These are phyloP conservation scores for Blastocystis sp. DNA, from an alignment of 352 stramenopile genomes.

Conservation along the genomic window DNA sequence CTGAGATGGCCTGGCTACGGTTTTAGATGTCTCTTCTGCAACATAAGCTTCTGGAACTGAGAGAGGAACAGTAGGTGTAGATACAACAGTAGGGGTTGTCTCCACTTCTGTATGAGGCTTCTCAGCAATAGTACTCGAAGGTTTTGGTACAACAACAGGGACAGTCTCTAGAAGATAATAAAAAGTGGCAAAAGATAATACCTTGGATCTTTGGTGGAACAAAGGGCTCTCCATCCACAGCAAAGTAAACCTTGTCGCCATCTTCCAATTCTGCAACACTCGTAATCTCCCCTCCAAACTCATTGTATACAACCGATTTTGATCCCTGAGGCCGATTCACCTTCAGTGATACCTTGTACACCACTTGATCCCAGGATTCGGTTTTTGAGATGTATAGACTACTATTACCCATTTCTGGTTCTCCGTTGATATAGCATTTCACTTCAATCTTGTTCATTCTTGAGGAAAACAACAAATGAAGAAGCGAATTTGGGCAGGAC, in stretches of 20 bases:
- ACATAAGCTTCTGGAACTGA: neutral
- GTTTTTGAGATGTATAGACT: constrained; percentile 55
- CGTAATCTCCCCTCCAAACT: constrained; percentile 44
- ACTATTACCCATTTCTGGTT: constrained; percentile 33
- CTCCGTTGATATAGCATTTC: constrained; percentile 59
- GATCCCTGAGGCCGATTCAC: constrained; percentile 23
- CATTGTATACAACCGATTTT: constrained; percentile 53
- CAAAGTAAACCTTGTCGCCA: constrained; percentile 58
- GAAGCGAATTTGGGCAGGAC: too few relatives aligned
- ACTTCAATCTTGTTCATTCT: constrained; percentile 60
- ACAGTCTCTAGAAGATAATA: neutral
- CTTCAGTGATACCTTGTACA: constrained; percentile 58
- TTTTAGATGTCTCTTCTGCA: neutral
- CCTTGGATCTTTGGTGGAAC: neutral
- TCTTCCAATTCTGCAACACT: constrained; percentile 49
- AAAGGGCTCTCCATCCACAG: constrained; percentile 49
- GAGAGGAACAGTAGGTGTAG: neutral
- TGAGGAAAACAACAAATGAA: neutral
- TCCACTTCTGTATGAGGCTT: neutral
- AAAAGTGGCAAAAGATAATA: neutral
- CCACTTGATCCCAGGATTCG: constrained; percentile 57
- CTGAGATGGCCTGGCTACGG: neutral
- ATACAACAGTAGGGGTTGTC: neutral
- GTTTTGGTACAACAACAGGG: neutral
- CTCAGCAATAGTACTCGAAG: neutral